Conservation (phyloP, 345 rosid genomes). For the Eutrema heterophyllum region DNA sequence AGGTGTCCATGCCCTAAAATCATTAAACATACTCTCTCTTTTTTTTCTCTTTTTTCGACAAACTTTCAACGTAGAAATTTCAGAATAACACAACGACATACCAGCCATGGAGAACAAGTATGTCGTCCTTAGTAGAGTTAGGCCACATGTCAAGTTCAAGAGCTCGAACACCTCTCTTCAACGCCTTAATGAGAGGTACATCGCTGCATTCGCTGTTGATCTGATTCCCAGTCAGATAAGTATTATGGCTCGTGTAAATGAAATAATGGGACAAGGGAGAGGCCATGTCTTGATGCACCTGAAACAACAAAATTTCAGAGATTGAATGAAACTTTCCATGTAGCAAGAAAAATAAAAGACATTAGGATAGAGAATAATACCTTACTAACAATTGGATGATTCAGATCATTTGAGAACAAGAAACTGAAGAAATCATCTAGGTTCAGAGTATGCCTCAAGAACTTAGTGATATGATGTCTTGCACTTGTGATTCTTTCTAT, state of each 20-base stretch:
- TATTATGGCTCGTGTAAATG: conserved; percentile 90
- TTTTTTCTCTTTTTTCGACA: not conserved
- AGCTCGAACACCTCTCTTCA: conserved; percentile 74
- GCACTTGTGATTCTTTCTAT: conserved; percentile 43
- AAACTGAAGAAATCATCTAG: conserved; percentile 64
- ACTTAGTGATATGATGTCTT: conserved; percentile 57
- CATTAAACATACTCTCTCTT: conserved; percentile 9
- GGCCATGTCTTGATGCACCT: conserved; percentile 88
- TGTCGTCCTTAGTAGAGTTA: conserved; percentile 60
- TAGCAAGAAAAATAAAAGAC: not conserved
- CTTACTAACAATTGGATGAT: conserved; percentile 47
- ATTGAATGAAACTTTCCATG: not conserved
- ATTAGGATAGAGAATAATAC: conserved; percentile 19
- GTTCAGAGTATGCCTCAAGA: conserved; percentile 47
- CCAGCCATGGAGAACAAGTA: conserved; percentile 93
- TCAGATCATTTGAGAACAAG: conserved; percentile 57
- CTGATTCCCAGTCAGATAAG: conserved; percentile 91
- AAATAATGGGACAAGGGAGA: conserved; percentile 85
- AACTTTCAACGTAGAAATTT: not conserved
- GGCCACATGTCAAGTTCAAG: conserved; percentile 99
- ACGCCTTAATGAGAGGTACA: conserved; percentile 76
- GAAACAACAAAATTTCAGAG: conserved; percentile 21
- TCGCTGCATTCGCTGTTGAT: conserved; percentile 94
- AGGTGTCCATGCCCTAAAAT: conserved; percentile 70
- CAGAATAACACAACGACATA: conserved; percentile 22